Percentiles rank a stretch among this genome's conserved stretches.
Evolutionary conservation across 2,329 filamentous ascomycete genomes (phyloP).

Genomic region (Fusarium ramigenum): DNA sequence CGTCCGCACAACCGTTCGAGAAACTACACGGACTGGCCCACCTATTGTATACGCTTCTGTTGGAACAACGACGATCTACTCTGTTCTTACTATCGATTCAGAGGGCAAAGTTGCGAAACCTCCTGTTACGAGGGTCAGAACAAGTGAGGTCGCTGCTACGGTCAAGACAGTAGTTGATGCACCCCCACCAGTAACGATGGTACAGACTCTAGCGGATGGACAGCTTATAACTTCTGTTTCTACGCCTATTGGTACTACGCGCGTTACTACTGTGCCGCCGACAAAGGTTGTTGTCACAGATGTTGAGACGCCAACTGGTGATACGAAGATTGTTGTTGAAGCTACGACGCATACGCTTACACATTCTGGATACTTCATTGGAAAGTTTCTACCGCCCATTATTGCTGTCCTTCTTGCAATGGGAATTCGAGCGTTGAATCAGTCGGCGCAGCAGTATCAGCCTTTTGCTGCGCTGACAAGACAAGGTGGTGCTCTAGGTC

Average conservation of each 20-base stretch:
- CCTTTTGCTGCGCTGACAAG: slow-evolving; percentile 55
- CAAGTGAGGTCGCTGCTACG: slow-evolving; percentile 17
- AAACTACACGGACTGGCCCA: slow-evolving; percentile 15
- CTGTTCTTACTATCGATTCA: slow-evolving; percentile 19
- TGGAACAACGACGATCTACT: slow-evolving; percentile 30
- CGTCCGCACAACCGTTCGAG: slow-evolving; percentile 5
- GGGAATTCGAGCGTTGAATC: slow-evolving; percentile 52
- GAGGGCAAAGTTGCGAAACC: slow-evolving; percentile 12
- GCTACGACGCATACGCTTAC: slow-evolving; percentile 29
- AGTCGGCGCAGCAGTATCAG: slow-evolving; percentile 53
- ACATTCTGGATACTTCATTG: slow-evolving; percentile 48
- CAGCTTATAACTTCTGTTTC: slow-evolving; percentile 20
- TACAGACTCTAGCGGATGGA: slow-evolving; percentile 23
- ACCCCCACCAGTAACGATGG: slow-evolving; percentile 3
- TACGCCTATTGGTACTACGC: slow-evolving; percentile 11
- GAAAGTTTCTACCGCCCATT: slow-evolving; percentile 54
- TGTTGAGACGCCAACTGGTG: slow-evolving; percentile 14
- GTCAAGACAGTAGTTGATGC: slow-evolving; percentile 30
- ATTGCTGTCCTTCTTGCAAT: slow-evolving; percentile 52
- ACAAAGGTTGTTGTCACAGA: slow-evolving; percentile 28
- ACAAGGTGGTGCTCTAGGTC: slow-evolving; percentile 49
- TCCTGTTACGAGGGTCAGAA: slow-evolving; percentile 16
- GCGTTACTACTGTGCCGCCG: slow-evolving; percentile 26
- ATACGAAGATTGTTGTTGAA: slow-evolving; percentile 18
- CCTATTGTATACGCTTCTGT: slow-evolving; percentile 23